phyloP scores from a whole-genome alignment of 2,329 filamentous ascomycete genomes.

The Periglandula ipomoeae region DNA sequence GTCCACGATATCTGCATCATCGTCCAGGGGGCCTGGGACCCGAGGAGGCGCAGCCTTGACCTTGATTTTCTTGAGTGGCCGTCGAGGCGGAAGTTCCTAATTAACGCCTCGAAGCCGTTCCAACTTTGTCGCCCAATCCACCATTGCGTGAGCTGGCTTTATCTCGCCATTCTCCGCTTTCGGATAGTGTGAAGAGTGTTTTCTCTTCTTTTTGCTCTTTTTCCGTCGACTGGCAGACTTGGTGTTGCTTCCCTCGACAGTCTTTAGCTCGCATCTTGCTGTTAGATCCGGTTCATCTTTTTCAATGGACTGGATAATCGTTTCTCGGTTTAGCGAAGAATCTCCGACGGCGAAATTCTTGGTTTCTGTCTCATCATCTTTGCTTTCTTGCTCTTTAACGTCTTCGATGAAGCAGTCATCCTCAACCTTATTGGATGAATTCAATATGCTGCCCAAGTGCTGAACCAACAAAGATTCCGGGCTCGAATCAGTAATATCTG shows the following conservation, averaged over 20 bases:
- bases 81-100: background rate
- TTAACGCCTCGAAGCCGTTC: background rate
- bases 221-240: background rate
- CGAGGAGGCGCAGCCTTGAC: background rate
- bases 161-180: background rate
- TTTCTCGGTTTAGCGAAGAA: background rate
- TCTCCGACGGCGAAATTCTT: background rate
- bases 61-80: background rate
- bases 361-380: too few species aligned
- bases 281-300: background rate
- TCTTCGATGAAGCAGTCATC: too few species aligned
- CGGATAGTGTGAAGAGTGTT: background rate
- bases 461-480: too few species aligned
- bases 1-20: background rate
- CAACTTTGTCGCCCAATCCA: background rate
- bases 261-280: too few species aligned
- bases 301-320: background rate
- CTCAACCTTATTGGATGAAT: too few species aligned
- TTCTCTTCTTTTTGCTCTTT: background rate
- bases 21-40: slow-evolving; percentile 2
- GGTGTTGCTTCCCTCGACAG: background rate
- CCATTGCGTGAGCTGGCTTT: background rate
- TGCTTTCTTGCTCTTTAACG: too few species aligned
- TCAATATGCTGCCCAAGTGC: too few species aligned
- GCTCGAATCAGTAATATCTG: too few species aligned